Percentiles rank a stretch among this genome's conserved stretches.
These are phyloP conservation scores for Pythium volutum DNA, from an alignment of 352 stramenopile genomes.

Conservation along the genomic window DNA sequence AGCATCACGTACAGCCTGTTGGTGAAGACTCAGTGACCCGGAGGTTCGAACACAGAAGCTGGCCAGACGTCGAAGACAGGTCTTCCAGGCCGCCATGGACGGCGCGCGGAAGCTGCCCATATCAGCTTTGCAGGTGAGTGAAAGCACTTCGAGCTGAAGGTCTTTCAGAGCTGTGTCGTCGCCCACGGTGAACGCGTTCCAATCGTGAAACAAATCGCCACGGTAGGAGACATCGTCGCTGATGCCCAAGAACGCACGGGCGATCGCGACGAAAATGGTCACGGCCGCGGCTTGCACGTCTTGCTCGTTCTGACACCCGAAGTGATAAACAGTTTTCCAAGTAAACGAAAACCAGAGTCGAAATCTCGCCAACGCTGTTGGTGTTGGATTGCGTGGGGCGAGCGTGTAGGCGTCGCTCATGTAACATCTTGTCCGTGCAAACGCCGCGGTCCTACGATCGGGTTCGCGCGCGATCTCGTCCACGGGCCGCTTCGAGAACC, in stretches of 20 bases:
- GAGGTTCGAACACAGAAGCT: background rate
- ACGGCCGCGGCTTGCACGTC: too few relatives aligned
- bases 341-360: too few relatives aligned
- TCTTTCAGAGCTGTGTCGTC: background rate
- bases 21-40: background rate
- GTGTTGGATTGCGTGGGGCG: too few relatives aligned
- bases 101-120: background rate
- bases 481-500: background rate
- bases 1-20: background rate
- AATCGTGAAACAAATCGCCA: background rate
- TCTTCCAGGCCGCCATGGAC: background rate
- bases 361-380: too few relatives aligned
- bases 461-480: background rate
- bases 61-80: background rate
- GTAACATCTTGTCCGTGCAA: background rate
- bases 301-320: too few relatives aligned
- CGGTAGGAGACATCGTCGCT: background rate
- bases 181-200: background rate
- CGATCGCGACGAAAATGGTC: background rate
- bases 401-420: background rate
- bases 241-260: background rate
- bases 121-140: background rate
- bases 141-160: background rate
- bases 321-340: too few relatives aligned
- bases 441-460: background rate